A percentile compares a stretch with the other conserved stretches of the same genome.
These are phyloP conservation scores for Pythium dissimile DNA, from an alignment of 352 stramenopile genomes.

Conservation along the genomic window DNA sequence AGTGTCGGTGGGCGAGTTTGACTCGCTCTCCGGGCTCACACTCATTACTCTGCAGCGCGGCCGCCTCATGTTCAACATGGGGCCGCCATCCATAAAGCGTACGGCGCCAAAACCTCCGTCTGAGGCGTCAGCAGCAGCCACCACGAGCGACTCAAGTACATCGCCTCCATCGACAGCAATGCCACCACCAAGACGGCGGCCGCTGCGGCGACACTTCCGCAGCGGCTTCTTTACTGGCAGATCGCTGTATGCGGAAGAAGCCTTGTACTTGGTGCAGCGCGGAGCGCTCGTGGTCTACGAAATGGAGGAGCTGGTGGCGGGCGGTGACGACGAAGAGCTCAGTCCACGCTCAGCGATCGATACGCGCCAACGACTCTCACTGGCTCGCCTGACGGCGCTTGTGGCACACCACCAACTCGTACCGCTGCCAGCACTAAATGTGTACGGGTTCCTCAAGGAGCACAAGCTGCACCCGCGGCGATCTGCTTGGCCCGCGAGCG, in stretches of 20 bases:
- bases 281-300: constrained; percentile 43
- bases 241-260: constrained; percentile 68
- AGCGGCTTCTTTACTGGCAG: constrained; percentile 51
- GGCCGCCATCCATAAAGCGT: constrained; percentile 37
- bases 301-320: constrained; percentile 6
- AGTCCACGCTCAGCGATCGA: background rate
- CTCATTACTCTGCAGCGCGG: constrained; percentile 68
- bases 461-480: constrained; percentile 64
- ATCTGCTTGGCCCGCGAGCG: background rate
- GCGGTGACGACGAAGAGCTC: constrained; percentile 1
- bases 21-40: constrained; percentile 50
- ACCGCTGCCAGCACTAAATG: constrained; percentile 40
- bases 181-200: background rate
- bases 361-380: constrained; percentile 14
- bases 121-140: too few species aligned
- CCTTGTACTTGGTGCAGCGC: constrained; percentile 58
- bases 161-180: background rate
- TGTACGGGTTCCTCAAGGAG: constrained; percentile 62
- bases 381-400: constrained; percentile 27
- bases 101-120: too few species aligned
- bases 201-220: constrained; percentile 9
- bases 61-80: constrained; percentile 76
- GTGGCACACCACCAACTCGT: constrained; percentile 25
- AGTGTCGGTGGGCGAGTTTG: constrained; percentile 60
- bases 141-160: too few species aligned